A percentile compares a stretch with the other conserved stretches of the same genome.
Conservation (phyloP, 768 basidiomycete genomes). For the Suillus cothurnatus region DNA sequence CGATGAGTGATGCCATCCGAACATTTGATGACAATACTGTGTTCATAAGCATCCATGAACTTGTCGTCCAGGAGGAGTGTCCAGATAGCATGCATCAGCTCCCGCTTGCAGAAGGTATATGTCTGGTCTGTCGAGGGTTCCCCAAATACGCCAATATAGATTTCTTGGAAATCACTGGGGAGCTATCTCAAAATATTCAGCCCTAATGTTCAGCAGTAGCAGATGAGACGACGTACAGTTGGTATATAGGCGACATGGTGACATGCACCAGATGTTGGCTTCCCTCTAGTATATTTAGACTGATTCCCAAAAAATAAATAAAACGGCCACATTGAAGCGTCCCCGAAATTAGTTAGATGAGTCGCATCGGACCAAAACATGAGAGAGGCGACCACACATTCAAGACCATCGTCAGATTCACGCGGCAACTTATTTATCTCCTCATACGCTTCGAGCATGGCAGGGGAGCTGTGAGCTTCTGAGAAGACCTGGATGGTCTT, state of each 20-base stretch:
- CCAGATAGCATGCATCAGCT: constrained; percentile 21
- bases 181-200: constrained; percentile 11
- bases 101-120: constrained; percentile 8
- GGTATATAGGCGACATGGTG: constrained; percentile 8
- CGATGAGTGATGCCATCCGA: too few species aligned
- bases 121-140: constrained; percentile 7
- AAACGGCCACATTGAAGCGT: too few species aligned
- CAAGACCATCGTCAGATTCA: constrained; percentile 8
- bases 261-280: too few species aligned
- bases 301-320: too few species aligned
- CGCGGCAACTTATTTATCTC: constrained; percentile 8
- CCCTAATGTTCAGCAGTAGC: background rate
- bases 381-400: constrained; percentile 13
- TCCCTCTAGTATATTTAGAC: too few species aligned
- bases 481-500: background rate
- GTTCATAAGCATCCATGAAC: too few species aligned
- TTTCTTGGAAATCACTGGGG: constrained; percentile 16
- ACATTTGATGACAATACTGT: too few species aligned
- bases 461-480: constrained; percentile 3
- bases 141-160: background rate
- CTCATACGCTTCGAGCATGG: background rate
- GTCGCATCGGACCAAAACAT: constrained; percentile 32
- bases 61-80: constrained; percentile 16
- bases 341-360: constrained; percentile 23
- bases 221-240: background rate